Base-by-base conservation (phyloP, 345 rosid genomes). In the Diplotaxis tenuifolia region DNA sequence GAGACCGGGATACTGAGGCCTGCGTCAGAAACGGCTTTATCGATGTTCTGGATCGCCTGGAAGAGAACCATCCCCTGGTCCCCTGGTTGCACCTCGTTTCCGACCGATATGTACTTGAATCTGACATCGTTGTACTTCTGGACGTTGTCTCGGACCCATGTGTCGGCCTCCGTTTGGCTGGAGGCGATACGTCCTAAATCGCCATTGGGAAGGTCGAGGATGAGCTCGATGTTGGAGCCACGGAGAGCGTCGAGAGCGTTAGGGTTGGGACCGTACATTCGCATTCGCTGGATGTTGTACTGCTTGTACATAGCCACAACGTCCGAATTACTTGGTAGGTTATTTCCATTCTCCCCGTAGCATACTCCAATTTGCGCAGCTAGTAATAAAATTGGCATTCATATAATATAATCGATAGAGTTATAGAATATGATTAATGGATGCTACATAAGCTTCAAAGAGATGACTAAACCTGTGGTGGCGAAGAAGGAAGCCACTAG, bases 211-310 rank as follows among this genome's bases (percentile, higher is more conserved):
- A 84, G 18, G n/a, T 67, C 87, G 3, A 82, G 79, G 65, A 82
- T 73, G 12, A 84, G 61, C 68, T 84, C 83, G 40, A 86, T 85
- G 72, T 42, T 7, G 67, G 93, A 65, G 64, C 89, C 88, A 40
- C 85, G 53, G 7, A 86, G 81, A 19, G 93, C 87, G 23, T 70
- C 20, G 6, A 89, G 88, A 15, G 82, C 70, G 1, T 25, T 53
- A 3, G 15, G 58, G 67, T 84, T 63, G 0, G 87, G 83, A 20
- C 23, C 63, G 58, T 80, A 80, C 21, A 80, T 57, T 64, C 81
- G 54, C 23, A 80, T 23, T 31, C 73, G 36, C 15, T 21, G 45
- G 52, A 81, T 77, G 68, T 70, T 74, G 4, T 40, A 45, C 25
- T 70, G 79, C 28, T 65, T 70, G 67, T 20, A 65, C 21, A 77